A percentile compares a stretch with the other conserved stretches of the same genome.
Evolutionary conservation across 345 rosid species (phyloP).

Genomic region (Boechera divaricarpa): DNA sequence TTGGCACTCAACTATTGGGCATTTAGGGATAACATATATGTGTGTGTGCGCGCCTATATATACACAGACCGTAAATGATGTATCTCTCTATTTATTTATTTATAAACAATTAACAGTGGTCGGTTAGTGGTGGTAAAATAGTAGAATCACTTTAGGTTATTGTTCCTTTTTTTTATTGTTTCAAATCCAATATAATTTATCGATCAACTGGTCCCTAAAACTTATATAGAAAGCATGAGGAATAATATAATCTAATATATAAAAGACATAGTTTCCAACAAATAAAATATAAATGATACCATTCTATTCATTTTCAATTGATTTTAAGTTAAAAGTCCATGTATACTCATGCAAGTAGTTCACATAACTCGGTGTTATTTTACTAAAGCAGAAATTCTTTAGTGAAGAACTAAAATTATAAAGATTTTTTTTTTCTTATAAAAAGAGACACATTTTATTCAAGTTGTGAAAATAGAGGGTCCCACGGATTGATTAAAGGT

Average conservation of each 20-base stretch:
- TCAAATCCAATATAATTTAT: not conserved
- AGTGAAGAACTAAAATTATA: not conserved
- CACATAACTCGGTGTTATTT: too few species aligned
- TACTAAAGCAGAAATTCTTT: not conserved
- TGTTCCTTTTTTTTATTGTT: not conserved
- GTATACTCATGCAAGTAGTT: not conserved
- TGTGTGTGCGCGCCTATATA: not conserved
- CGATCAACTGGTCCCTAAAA: not conserved
- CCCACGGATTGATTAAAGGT: conserved; percentile 30
- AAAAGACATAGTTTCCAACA: not conserved
- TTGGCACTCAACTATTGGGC: conserved; percentile 34
- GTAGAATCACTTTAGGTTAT: conserved; percentile 4
- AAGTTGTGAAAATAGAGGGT: conserved; percentile 22
- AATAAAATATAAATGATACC: not conserved
- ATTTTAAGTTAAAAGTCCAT: not conserved
- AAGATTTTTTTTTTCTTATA: not conserved
- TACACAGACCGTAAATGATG: conserved; percentile 26
- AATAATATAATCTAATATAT: not conserved
- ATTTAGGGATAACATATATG: not conserved
- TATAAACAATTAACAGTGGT: not conserved
- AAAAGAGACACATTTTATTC: not conserved
- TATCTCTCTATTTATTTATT: not conserved
- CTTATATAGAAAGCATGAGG: not conserved
- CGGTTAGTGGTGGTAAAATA: conserved; percentile 4
- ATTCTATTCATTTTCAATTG: not conserved